These are phyloP conservation scores for Porcisia hertigi DNA, from an alignment of 208 protist genomes.

Conservation along the genomic window DNA sequence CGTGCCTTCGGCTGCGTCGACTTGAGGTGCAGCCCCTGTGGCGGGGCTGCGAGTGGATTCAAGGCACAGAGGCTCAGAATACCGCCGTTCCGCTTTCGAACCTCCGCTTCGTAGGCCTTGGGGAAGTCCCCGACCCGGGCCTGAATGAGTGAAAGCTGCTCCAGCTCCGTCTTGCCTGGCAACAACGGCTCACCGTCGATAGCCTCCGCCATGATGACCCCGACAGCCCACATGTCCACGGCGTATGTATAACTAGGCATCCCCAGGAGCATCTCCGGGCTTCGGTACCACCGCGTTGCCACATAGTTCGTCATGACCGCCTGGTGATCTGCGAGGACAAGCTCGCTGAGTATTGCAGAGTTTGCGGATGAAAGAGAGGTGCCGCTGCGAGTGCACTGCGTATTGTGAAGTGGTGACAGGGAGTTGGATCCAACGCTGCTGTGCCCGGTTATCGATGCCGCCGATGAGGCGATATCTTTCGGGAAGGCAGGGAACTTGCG, in stretches of 20 bases:
- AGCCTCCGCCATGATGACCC: constrained; percentile 91
- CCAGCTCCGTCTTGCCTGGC: constrained; percentile 84
- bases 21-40: background rate
- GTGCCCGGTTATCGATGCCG: background rate
- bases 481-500: background rate
- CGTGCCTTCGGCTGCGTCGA: background rate
- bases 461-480: background rate
- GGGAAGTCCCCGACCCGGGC: constrained; percentile 66
- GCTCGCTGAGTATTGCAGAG: constrained; percentile 33
- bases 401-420: background rate
- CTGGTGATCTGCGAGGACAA: constrained; percentile 44
- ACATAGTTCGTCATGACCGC: constrained; percentile 90
- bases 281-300: constrained; percentile 92
- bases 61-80: constrained; percentile 27
- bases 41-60: constrained; percentile 16
- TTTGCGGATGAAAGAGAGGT: background rate
- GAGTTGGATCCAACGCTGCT: background rate
- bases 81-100: constrained; percentile 48
- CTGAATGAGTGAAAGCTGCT: constrained; percentile 87
- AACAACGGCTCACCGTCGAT: constrained; percentile 81
- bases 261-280: constrained; percentile 92
- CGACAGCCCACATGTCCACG: constrained; percentile 92
- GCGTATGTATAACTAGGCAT: constrained; percentile 71
- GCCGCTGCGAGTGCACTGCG: background rate
- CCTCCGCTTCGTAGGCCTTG: constrained; percentile 39